phyloP scores from a whole-genome alignment of 768 basidiomycete species.

The Plicaturopsis crispa region DNA sequence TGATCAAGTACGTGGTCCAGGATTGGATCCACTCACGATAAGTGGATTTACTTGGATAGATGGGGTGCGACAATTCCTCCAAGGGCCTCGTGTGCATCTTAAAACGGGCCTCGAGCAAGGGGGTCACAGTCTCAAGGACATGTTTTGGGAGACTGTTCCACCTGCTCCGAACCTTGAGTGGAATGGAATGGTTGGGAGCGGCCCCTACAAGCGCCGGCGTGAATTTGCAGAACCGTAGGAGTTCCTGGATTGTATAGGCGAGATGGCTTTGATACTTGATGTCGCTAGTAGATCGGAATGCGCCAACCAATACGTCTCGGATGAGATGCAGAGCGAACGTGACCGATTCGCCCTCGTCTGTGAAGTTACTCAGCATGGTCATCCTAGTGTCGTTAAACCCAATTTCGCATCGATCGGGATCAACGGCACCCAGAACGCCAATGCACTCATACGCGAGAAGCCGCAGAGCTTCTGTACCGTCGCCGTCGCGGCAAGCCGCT shows the following conservation, averaged over 20 bases:
- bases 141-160: slow-evolving; percentile 81
- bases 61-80: slow-evolving; percentile 49
- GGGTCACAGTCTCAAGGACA: slow-evolving; percentile 79
- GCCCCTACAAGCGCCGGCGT: slow-evolving; percentile 62
- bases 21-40: slow-evolving; percentile 96
- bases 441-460: slow-evolving; percentile 83
- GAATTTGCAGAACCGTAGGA: slow-evolving; percentile 83
- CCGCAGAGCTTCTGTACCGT: slow-evolving; percentile 60
- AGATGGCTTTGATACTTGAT: slow-evolving; percentile 85
- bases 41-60: slow-evolving; percentile 69
- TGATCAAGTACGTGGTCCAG: slow-evolving; percentile 81
- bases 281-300: slow-evolving; percentile 91
- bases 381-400: slow-evolving; percentile 49
- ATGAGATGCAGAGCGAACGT: slow-evolving; percentile 84
- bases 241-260: slow-evolving; percentile 87
- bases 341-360: slow-evolving; percentile 67
- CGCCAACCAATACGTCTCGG: slow-evolving; percentile 75
- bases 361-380: slow-evolving; percentile 75
- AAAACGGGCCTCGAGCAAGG: slow-evolving; percentile 69
- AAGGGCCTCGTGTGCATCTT: slow-evolving; percentile 36
- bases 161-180: slow-evolving; percentile 59
- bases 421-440: slow-evolving; percentile 86
- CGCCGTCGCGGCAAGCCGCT: slow-evolving; percentile 72
- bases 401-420: slow-evolving; percentile 87
- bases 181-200: slow-evolving; percentile 39